Percentiles rank a stretch among this genome's conserved stretches.
Evolutionary conservation across 1,284 basidiomycete genomes (phyloP).

Genomic region (Puccinia triticina): DNA sequence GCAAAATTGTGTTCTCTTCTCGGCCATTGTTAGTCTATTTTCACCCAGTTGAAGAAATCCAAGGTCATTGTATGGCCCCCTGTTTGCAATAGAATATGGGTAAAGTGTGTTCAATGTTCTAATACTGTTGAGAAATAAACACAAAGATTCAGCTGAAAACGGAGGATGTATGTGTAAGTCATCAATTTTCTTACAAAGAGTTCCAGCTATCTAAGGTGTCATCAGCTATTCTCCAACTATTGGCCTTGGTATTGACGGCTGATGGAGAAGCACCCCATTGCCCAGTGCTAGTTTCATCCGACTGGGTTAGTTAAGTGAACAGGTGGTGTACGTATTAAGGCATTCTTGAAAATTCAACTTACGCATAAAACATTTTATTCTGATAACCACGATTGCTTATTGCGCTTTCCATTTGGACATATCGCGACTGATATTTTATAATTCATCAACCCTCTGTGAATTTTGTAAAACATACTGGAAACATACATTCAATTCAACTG

Average conservation of each 20-base stretch:
- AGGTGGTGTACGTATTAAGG: neutral
- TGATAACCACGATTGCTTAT: neutral
- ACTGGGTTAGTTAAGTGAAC: neutral
- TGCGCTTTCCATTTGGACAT: constrained; percentile 30
- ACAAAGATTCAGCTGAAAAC: neutral
- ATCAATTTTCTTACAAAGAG: constrained; percentile 17
- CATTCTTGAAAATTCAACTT: neutral
- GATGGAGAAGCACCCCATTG: constrained; percentile 34
- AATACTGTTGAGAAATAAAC: neutral
- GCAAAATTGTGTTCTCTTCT: constrained; percentile 8
- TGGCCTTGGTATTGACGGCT: neutral
- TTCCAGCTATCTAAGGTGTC: constrained; percentile 26
- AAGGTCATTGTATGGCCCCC: constrained; percentile 41
- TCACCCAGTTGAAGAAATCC: constrained; percentile 9
- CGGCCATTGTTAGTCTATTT: neutral
- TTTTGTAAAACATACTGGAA: neutral
- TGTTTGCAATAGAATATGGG: constrained; percentile 2
- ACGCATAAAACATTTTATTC: constrained; percentile 37
- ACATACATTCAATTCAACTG: constrained; percentile 24
- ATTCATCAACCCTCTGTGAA: neutral
- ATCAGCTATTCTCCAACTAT: constrained; percentile 40
- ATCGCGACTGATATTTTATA: constrained; percentile 9
- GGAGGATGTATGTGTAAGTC: neutral
- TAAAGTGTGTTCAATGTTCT: constrained; percentile 35
- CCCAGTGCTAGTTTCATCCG: constrained; percentile 16